Conservation (phyloP, 2,329 filamentous ascomycete species). For the Lithohypha guttulata region DNA sequence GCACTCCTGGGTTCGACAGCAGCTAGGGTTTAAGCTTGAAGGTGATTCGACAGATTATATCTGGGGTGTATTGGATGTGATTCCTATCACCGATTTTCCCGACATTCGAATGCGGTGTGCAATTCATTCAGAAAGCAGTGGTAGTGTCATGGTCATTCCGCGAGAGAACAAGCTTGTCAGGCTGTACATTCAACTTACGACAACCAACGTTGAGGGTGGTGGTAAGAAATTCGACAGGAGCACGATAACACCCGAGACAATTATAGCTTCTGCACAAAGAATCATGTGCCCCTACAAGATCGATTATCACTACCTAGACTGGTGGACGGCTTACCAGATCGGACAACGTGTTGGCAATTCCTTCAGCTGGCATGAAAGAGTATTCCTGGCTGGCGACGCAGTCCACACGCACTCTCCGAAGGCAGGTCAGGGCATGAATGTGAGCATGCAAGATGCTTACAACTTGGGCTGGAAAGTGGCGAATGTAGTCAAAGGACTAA, state of each 20-base stretch:
- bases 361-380: conserved; percentile 40
- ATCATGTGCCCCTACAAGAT: conserved; percentile 59
- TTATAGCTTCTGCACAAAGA: conserved; percentile 51
- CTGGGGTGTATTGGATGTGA: conserved; percentile 41
- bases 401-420: conserved; percentile 48
- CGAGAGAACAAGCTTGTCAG: conserved; percentile 53
- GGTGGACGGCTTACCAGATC: conserved; percentile 60
- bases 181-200: conserved; percentile 26
- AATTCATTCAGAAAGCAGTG: conserved; percentile 45
- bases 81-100: conserved; percentile 47
- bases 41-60: conserved; percentile 40
- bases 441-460: conserved; percentile 56
- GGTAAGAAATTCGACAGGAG: conserved; percentile 45
- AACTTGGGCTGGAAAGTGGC: conserved; percentile 50
- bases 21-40: conserved; percentile 46
- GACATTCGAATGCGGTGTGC: conserved; percentile 50
- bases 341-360: conserved; percentile 52
- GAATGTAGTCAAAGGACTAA: conserved; percentile 36
- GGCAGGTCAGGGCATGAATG: conserved; percentile 62
- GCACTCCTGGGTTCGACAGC: conserved; percentile 52
- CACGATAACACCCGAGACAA: conserved; percentile 52
- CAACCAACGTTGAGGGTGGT: conserved; percentile 24
- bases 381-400: conserved; percentile 63
- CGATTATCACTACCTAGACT: conserved; percentile 53
- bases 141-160: conserved; percentile 55